Evolutionary conservation across 768 basidiomycete species (phyloP).

Genomic region (Amylocystis lapponica): DNA sequence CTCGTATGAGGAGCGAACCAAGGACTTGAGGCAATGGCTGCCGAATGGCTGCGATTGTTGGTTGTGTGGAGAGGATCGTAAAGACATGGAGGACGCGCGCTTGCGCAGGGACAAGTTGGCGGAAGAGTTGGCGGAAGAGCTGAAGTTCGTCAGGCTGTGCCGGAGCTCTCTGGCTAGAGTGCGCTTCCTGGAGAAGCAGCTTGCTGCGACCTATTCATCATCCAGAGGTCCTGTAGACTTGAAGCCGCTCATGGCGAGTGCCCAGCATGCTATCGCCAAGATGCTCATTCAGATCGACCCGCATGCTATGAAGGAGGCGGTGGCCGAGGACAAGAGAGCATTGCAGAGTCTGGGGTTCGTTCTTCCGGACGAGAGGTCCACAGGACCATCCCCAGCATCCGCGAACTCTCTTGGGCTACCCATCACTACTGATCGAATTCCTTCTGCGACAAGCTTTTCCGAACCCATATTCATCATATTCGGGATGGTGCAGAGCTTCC

Average conservation of each 20-base stretch:
- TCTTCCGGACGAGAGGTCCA: not conserved
- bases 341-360: not conserved
- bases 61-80: constrained; percentile 11
- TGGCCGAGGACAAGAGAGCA: not conserved
- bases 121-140: not conserved
- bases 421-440: not conserved
- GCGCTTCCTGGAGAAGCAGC: not conserved
- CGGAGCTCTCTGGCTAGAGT: not conserved
- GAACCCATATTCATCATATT: not conserved
- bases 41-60: constrained; percentile 8
- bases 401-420: not conserved
- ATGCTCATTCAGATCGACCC: not conserved
- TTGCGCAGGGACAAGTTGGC: constrained; percentile 1
- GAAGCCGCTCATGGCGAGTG: not conserved
- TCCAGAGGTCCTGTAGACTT: not conserved
- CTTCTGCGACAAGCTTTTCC: not conserved
- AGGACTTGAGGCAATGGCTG: constrained; percentile 3
- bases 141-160: no score
- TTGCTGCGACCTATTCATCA: not conserved
- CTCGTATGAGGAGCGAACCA: constrained; percentile 6
- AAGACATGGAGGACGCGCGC: constrained; percentile 5
- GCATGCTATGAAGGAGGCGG: not conserved
- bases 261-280: not conserved
- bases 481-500: not conserved
- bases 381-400: not conserved